Percentiles rank a stretch among this genome's conserved stretches.
Evolutionary conservation across 768 basidiomycete genomes (phyloP).

Genomic region (Boletellus sp.): DNA sequence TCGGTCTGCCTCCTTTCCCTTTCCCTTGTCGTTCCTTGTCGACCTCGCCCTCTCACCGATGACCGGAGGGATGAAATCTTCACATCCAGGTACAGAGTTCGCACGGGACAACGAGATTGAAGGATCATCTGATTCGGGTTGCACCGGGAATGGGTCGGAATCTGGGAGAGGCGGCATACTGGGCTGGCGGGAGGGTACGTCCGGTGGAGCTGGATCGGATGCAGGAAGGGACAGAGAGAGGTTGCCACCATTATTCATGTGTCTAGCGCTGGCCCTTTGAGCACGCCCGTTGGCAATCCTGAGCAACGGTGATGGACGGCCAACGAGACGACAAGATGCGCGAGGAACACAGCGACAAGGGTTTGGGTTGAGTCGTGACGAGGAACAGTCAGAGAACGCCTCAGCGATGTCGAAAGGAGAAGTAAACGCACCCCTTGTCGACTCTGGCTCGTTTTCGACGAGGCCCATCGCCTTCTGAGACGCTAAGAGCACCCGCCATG

Average conservation of each 20-base stretch:
- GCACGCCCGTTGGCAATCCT: slow-evolving; percentile 64
- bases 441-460: slow-evolving; percentile 69
- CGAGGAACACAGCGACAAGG: slow-evolving; percentile 23
- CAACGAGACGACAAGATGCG: slow-evolving; percentile 9
- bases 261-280: slow-evolving; percentile 69
- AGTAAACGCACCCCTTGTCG: slow-evolving; percentile 63
- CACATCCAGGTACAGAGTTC: slow-evolving; percentile 42
- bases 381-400: slow-evolving; percentile 21
- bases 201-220: slow-evolving; percentile 40
- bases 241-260: slow-evolving; percentile 45
- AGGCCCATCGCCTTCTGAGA: slow-evolving; percentile 56
- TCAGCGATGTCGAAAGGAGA: slow-evolving; percentile 24
- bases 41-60: slow-evolving; percentile 26
- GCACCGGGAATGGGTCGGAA: slow-evolving; percentile 49
- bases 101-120: slow-evolving; percentile 58
- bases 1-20: slow-evolving; percentile 42
- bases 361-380: slow-evolving; percentile 24
- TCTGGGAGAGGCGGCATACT: slow-evolving; percentile 43
- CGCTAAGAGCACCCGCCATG: slow-evolving; percentile 60
- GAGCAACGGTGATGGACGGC: slow-evolving; percentile 12
- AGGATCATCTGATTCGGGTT: slow-evolving; percentile 57
- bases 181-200: slow-evolving; percentile 36
- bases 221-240: slow-evolving; percentile 20
- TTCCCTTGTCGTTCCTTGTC: slow-evolving; percentile 43
- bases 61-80: slow-evolving; percentile 22